phyloP scores from a whole-genome alignment of 1,139 yeast species.

The Yarrowia galli region DNA sequence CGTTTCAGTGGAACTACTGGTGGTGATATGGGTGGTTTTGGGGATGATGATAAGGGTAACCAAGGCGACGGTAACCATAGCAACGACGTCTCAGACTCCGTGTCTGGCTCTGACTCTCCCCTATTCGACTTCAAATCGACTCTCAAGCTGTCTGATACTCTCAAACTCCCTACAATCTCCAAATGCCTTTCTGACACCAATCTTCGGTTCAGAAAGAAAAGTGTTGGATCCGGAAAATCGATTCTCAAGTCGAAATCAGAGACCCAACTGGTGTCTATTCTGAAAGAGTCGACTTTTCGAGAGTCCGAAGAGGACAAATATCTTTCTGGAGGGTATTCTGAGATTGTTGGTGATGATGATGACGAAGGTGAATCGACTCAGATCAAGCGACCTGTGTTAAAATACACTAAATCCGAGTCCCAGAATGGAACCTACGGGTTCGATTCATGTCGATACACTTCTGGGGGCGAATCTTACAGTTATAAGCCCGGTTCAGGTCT shows the following conservation, averaged over 20 bases:
- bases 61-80: neutral
- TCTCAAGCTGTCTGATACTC: slow-evolving; percentile 14
- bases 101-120: neutral
- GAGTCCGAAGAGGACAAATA: neutral
- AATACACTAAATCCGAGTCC: slow-evolving; percentile 4
- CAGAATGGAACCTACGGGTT: slow-evolving; percentile 6
- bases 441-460: neutral
- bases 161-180: neutral
- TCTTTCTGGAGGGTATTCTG: slow-evolving; percentile 13
- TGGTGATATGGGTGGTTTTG: too few species aligned
- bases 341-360: neutral
- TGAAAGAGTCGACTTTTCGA: neutral
- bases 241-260: slow-evolving; percentile 21
- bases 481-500: neutral
- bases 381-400: neutral
- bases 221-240: neutral
- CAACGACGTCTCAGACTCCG: too few species aligned
- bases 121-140: neutral
- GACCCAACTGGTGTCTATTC: slow-evolving; percentile 7
- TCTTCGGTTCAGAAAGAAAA: neutral
- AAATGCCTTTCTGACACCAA: neutral
- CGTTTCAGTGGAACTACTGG: neutral
- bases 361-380: neutral
- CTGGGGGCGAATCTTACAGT: neutral
- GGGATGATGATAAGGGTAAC: neutral